Percentiles rank a stretch among this genome's conserved stretches.
These are phyloP conservation scores for Diaporthe sp. DNA, from an alignment of 2,329 filamentous ascomycete genomes.

Conservation along the genomic window DNA sequence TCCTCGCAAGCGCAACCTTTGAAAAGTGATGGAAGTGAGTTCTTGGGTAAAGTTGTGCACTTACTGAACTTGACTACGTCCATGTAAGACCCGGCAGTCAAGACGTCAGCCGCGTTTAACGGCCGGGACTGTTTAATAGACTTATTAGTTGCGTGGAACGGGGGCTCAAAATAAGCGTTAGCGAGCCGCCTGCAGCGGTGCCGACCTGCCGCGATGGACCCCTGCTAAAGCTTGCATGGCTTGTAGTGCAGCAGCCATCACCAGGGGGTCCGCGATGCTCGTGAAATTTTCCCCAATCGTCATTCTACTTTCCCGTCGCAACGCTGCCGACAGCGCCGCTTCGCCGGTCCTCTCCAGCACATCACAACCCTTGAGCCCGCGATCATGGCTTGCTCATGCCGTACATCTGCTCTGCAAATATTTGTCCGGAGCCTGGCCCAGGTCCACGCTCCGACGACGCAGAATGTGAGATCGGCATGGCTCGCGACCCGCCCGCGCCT, in stretches of 20 bases:
- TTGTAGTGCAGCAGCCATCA: neutral
- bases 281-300: conserved; percentile 14
- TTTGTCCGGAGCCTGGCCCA: conserved; percentile 63
- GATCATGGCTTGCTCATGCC: conserved; percentile 64
- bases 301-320: conserved; percentile 9
- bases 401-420: conserved; percentile 59
- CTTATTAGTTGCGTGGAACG: neutral
- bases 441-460: conserved; percentile 50
- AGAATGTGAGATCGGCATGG: conserved; percentile 29
- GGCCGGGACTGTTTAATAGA: neutral
- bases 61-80: no score
- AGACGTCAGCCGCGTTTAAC: neutral
- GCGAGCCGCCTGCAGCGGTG: neutral
- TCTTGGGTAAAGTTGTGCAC: neutral
- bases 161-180: neutral
- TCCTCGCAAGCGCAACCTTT: no score
- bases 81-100: no score
- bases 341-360: neutral
- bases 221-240: conserved; percentile 1
- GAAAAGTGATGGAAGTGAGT: neutral
- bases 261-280: conserved; percentile 6
- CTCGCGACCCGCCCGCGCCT: conserved; percentile 4
- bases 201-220: conserved; percentile 7
- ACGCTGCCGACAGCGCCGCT: neutral
- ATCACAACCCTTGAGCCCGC: conserved; percentile 17